These are phyloP conservation scores for Pelargonium cotyledonis DNA, from an alignment of 441 rosid species.

Conservation along the genomic window DNA sequence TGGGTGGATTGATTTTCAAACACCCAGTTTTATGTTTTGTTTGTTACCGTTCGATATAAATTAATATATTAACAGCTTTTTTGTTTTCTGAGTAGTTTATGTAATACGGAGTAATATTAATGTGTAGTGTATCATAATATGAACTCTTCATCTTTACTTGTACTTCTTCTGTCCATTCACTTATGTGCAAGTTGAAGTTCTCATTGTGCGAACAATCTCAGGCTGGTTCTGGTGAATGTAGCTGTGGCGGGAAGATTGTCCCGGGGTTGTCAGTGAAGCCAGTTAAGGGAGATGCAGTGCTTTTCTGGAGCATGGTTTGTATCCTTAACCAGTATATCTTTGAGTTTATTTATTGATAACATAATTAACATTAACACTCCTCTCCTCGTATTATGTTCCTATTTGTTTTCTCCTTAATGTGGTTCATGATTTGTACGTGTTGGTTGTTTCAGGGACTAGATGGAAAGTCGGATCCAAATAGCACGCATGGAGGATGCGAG, in stretches of 20 bases:
- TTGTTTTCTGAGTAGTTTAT: no score
- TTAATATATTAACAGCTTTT: no score
- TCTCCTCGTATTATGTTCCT: neutral
- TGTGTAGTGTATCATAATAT: neutral
- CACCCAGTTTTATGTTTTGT: no score
- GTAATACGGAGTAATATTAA: no score
- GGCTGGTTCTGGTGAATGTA: conserved; percentile 84
- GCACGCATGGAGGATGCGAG: conserved; percentile 94
- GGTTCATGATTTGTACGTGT: conserved; percentile 3
- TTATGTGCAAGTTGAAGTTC: neutral
- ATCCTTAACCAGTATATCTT: neutral
- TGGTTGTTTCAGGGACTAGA: conserved; percentile 61
- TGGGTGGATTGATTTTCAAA: no score
- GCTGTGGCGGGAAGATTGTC: conserved; percentile 73
- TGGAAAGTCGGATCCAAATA: conserved; percentile 83
- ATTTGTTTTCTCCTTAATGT: neutral
- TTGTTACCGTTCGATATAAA: no score
- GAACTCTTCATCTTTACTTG: neutral
- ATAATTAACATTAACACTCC: neutral
- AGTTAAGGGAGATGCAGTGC: conserved; percentile 74
- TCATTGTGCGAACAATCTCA: conserved; percentile 26
- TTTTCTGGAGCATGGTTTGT: conserved; percentile 99
- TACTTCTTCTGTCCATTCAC: neutral
- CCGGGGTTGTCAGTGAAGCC: conserved; percentile 84
- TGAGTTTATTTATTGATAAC: neutral